These are phyloP conservation scores for Globisporangium nagaii DNA, from an alignment of 352 stramenopile genomes.

Conservation along the genomic window DNA sequence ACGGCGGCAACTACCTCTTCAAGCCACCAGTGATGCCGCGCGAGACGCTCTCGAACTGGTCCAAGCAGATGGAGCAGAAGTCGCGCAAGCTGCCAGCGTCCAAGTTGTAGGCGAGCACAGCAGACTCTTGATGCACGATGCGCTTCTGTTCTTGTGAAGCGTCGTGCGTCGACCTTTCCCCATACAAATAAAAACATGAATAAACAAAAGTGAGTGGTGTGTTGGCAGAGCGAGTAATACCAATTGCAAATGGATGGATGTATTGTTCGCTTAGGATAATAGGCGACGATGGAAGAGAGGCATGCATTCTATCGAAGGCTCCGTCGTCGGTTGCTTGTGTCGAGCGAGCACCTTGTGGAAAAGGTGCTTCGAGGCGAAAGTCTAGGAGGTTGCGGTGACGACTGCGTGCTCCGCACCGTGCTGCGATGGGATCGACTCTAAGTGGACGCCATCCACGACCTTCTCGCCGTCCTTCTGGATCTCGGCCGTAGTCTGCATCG, in stretches of 20 bases:
- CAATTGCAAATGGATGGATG: no score
- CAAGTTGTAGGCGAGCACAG: slow-evolving; percentile 6
- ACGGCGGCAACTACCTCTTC: slow-evolving; percentile 80
- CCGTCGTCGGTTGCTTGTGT: no score
- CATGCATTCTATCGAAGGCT: no score
- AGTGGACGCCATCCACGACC: background rate
- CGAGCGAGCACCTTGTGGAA: no score
- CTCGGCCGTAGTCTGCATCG: background rate
- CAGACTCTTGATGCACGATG: no score
- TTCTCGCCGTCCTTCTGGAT: slow-evolving; percentile 4
- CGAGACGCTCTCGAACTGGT: slow-evolving; percentile 69
- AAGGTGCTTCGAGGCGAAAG: no score
- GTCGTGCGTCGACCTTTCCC: background rate
- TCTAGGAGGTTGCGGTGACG: background rate
- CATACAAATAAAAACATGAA: no score
- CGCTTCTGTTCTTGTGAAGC: no score
- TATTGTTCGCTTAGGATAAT: no score
- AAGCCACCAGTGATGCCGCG: slow-evolving; percentile 65
- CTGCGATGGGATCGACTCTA: background rate
- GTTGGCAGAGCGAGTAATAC: no score
- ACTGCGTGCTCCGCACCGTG: background rate
- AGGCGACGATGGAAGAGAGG: no score
- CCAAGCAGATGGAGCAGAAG: slow-evolving; percentile 76
- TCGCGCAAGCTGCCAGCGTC: slow-evolving; percentile 29
- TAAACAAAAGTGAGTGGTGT: no score